Conservation (phyloP, 108 stramenopile species). For the Nitzschia inconspicua region DNA sequence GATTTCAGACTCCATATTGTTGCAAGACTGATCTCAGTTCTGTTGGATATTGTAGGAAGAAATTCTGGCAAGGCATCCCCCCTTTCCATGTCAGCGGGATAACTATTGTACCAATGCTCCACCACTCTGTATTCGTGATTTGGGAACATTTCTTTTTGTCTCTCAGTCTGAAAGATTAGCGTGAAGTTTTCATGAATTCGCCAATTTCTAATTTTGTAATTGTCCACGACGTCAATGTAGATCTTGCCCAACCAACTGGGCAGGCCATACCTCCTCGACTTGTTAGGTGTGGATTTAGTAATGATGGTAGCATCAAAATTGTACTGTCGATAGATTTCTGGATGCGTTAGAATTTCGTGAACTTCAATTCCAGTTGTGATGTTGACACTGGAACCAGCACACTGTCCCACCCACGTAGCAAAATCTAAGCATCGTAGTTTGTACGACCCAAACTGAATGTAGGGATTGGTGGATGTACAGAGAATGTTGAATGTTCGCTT, state of each 20-base stretch:
- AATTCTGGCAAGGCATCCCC: not conserved
- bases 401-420: not conserved
- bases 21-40: not conserved
- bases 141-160: not conserved
- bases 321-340: not conserved
- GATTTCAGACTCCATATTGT: too few relatives aligned
- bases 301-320: not conserved
- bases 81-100: not conserved
- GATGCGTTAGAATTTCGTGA: not conserved
- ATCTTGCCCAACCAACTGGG: not conserved
- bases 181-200: not conserved
- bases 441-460: not conserved
- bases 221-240: not conserved
- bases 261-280: not conserved
- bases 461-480: not conserved
- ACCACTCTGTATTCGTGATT: not conserved
- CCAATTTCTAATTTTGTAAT: not conserved
- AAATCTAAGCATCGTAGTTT: not conserved
- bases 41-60: not conserved
- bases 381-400: not conserved
- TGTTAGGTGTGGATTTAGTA: not conserved
- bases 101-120: constrained; percentile 8
- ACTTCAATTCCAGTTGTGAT: not conserved
- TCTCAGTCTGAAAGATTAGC: not conserved
- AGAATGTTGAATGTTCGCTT: constrained; percentile 1